A percentile compares a stretch with the other conserved stretches of the same genome.
Conservation (phyloP, 768 basidiomycete genomes). For the Paxillus involutus region DNA sequence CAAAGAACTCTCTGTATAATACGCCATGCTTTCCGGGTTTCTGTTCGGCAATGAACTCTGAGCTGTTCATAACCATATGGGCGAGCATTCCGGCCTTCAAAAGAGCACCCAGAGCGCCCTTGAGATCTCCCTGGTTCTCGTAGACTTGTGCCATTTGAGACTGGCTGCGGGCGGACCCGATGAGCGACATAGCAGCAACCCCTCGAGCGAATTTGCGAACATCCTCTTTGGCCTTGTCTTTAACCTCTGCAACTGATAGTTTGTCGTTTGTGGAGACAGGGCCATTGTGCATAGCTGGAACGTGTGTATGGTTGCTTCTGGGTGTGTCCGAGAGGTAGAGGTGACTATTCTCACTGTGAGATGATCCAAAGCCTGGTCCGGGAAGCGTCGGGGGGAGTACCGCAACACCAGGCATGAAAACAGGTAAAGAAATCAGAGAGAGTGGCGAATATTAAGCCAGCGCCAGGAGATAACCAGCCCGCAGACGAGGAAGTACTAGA, state of each 20-base stretch:
- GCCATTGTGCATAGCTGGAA: constrained; percentile 43
- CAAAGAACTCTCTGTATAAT: constrained; percentile 60
- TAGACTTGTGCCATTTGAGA: constrained; percentile 48
- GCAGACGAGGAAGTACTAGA: neutral
- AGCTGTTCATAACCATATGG: constrained; percentile 56
- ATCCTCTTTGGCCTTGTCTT: constrained; percentile 44
- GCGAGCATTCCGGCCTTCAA: constrained; percentile 61
- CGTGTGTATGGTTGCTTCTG: constrained; percentile 13
- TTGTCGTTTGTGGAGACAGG: constrained; percentile 20
- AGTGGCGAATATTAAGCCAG: neutral
- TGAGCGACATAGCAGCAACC: constrained; percentile 58
- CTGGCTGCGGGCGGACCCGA: constrained; percentile 62
- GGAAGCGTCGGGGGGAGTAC: constrained; percentile 39
- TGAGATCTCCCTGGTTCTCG: constrained; percentile 61
- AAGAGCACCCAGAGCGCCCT: constrained; percentile 57
- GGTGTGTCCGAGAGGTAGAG: constrained; percentile 11
- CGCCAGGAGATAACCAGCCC: constrained; percentile 13
- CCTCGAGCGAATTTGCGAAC: constrained; percentile 55
- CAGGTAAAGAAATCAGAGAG: neutral
- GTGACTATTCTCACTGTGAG: constrained; percentile 21
- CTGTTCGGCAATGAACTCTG: constrained; percentile 54
- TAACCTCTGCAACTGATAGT: constrained; percentile 46
- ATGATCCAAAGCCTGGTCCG: constrained; percentile 30
- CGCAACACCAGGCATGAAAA: constrained; percentile 42
- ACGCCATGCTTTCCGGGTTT: constrained; percentile 49